phyloP scores from a whole-genome alignment of 306 rosid genomes.

The Cicer yamashitae region DNA sequence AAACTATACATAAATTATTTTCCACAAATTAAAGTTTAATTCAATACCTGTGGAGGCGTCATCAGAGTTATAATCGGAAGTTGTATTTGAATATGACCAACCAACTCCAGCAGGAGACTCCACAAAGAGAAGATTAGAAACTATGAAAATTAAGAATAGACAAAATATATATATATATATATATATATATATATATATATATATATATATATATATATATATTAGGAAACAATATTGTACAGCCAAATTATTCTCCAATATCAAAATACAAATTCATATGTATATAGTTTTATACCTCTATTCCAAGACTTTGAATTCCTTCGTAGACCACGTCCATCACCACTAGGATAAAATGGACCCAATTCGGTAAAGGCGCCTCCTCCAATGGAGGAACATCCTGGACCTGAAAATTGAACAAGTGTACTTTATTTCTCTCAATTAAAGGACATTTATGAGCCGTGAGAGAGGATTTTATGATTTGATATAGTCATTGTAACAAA shows the following conservation, averaged over 20 bases:
- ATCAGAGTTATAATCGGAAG: constrained; percentile 73
- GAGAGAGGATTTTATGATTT: background rate
- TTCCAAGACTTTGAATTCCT: constrained; percentile 81
- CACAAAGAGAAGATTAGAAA: constrained; percentile 83
- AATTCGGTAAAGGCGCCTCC: constrained; percentile 94
- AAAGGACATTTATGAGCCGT: background rate
- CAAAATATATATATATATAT: background rate
- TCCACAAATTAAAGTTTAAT: background rate
- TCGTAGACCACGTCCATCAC: constrained; percentile 80
- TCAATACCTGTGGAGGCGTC: constrained; percentile 58
- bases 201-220: too few relatives aligned
- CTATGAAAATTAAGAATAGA: constrained; percentile 43
- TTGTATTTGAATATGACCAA: constrained; percentile 91
- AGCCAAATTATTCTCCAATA: background rate
- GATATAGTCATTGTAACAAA: background rate
- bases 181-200: too few relatives aligned
- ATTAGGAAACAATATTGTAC: constrained; percentile 16
- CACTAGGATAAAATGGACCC: constrained; percentile 86
- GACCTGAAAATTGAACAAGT: constrained; percentile 61
- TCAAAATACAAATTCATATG: background rate
- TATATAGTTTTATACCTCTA: constrained; percentile 52
- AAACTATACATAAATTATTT: background rate
- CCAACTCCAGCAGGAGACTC: constrained; percentile 99
- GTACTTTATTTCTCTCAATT: constrained; percentile 3
- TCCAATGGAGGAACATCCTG: constrained; percentile 88